A percentile compares a stretch with the other conserved stretches of the same genome.
Evolutionary conservation across 1,284 basidiomycete species (phyloP).

Genomic region (Leucoagaricus sp.): DNA sequence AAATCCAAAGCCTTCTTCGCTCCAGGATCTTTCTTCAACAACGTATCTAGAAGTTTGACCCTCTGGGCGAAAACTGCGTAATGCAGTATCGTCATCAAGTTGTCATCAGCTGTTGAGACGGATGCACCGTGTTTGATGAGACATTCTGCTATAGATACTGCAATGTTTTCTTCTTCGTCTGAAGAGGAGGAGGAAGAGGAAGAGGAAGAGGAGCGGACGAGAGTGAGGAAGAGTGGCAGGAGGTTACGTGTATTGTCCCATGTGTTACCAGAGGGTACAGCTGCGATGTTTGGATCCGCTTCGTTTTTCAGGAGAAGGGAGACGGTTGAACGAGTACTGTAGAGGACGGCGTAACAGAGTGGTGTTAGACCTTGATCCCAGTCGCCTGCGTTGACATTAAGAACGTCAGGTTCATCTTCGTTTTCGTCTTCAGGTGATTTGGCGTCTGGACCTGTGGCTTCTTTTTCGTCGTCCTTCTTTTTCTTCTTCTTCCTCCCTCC

Average conservation of each 20-base stretch:
- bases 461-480: conserved; percentile 12
- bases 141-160: conserved; percentile 42
- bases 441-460: conserved; percentile 19
- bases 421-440: conserved; percentile 52
- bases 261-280: conserved; percentile 20
- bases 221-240: conserved; percentile 46
- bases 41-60: conserved; percentile 42
- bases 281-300: conserved; percentile 39
- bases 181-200: conserved; percentile 45
- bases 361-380: conserved; percentile 60
- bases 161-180: conserved; percentile 43
- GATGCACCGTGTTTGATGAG: conserved; percentile 50
- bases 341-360: conserved; percentile 52
- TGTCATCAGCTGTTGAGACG: conserved; percentile 48
- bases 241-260: conserved; percentile 24
- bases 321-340: conserved; percentile 43
- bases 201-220: conserved; percentile 45
- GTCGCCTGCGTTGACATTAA: conserved; percentile 52
- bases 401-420: conserved; percentile 49
- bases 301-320: conserved; percentile 49
- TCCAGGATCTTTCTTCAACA: conserved; percentile 51
- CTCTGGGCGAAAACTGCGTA: conserved; percentile 40
- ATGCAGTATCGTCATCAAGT: conserved; percentile 51
- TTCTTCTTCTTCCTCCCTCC: conserved; percentile 13
- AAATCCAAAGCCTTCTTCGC: conserved; percentile 47